Percentiles rank a stretch among this genome's conserved stretches.
phyloP scores from a whole-genome alignment of 1,139 yeast species.

The Taphrina flavorubra region DNA sequence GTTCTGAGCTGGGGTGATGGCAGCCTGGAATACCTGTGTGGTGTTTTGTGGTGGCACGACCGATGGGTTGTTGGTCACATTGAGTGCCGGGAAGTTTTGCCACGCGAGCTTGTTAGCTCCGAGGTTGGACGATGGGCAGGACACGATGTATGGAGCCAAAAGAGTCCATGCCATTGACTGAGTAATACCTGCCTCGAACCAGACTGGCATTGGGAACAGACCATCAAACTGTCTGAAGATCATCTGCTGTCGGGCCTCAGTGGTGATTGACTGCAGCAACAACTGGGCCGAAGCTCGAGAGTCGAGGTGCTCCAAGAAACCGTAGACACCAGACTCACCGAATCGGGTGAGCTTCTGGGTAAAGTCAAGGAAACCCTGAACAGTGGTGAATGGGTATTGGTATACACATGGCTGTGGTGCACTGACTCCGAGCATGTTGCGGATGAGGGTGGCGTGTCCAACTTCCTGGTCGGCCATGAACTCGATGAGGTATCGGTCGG shows the following conservation, averaged over 20 bases:
- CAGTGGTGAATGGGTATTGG: conserved; percentile 42
- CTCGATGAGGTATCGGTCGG: conserved; percentile 42
- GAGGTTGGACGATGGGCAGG: conserved; percentile 40
- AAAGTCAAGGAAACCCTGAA: conserved; percentile 43
- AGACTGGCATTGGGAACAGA: conserved; percentile 44
- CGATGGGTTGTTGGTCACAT: conserved; percentile 41
- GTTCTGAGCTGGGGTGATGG: conserved; percentile 41
- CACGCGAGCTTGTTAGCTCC: conserved; percentile 42
- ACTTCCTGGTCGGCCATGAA: conserved; percentile 45
- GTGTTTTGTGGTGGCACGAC: conserved; percentile 40
- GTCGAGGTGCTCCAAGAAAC: conserved; percentile 44
- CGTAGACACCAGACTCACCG: conserved; percentile 44
- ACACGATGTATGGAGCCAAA: conserved; percentile 43
- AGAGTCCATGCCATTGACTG: conserved; percentile 45
- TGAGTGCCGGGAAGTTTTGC: conserved; percentile 43
- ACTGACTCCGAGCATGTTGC: conserved; percentile 43
- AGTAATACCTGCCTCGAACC: conserved; percentile 43
- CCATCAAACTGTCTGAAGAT: conserved; percentile 44
- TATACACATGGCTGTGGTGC: conserved; percentile 43
- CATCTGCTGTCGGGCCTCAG: conserved; percentile 45
- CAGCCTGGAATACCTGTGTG: conserved; percentile 32
- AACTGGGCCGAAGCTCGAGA: conserved; percentile 44
- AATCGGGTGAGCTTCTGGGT: conserved; percentile 43
- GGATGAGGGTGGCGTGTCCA: conserved; percentile 43
- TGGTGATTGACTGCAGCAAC: conserved; percentile 43